Conservation (phyloP, 352 stramenopile species). For the Thraustochytrium sp. region DNA sequence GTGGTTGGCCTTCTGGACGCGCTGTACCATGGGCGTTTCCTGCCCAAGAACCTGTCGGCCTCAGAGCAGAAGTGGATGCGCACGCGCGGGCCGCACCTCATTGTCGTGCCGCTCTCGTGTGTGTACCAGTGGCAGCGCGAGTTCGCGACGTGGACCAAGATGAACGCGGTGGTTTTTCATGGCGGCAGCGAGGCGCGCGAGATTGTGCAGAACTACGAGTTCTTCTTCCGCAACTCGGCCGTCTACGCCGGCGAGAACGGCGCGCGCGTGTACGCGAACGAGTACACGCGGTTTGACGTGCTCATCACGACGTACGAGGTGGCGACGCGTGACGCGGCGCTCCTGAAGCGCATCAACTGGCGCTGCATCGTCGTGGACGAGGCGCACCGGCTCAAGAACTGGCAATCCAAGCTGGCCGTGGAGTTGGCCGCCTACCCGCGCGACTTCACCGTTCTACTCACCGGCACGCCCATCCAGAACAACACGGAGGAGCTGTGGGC, state of each 20-base stretch:
- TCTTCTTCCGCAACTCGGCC: constrained; percentile 7
- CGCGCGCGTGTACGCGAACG: not conserved
- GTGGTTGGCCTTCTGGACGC: constrained; percentile 89
- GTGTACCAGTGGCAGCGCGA: constrained; percentile 95
- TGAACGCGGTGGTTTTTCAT: constrained; percentile 90
- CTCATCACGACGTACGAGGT: constrained; percentile 99
- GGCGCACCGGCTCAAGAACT: constrained; percentile 97
- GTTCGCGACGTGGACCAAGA: constrained; percentile 72
- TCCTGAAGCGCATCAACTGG: constrained; percentile 90
- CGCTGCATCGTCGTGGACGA: constrained; percentile 96
- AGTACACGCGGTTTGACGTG: constrained; percentile 90
- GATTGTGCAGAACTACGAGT: constrained; percentile 24
- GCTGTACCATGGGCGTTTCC: constrained; percentile 66
- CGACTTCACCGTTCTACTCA: constrained; percentile 68
- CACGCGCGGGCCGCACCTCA: constrained; percentile 89
- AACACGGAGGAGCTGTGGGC: constrained; percentile 98
- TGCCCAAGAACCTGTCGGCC: not conserved
- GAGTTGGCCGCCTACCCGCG: constrained; percentile 69
- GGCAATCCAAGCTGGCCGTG: constrained; percentile 86
- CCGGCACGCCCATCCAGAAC: constrained; percentile 95
- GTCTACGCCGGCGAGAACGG: not conserved
- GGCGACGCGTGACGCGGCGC: constrained; percentile 27
- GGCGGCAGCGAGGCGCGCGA: constrained; percentile 64
- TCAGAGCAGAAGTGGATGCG: constrained; percentile 57
- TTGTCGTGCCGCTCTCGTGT: constrained; percentile 95